Conservation (phyloP, 2,329 filamentous ascomycete species). For the Diaporthe batatas region DNA sequence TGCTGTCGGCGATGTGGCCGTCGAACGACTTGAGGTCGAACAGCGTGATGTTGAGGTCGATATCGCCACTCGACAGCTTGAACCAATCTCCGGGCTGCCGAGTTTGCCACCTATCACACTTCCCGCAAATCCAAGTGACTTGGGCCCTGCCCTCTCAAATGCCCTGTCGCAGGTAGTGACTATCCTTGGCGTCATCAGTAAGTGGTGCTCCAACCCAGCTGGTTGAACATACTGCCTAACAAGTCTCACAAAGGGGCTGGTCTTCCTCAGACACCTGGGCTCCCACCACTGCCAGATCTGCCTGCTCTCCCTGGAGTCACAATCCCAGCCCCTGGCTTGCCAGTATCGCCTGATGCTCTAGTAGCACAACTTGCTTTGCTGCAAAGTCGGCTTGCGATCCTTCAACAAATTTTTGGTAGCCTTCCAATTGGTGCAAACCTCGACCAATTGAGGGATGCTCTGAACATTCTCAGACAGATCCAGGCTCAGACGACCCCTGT, state of each 20-base stretch:
- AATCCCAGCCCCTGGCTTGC: neutral
- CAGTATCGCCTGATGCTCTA: neutral
- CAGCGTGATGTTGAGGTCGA: neutral
- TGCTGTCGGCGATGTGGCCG: neutral
- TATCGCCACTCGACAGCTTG: neutral
- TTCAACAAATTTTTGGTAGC: slow-evolving; percentile 3
- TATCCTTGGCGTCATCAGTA: slow-evolving; percentile 1
- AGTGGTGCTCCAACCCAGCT: neutral
- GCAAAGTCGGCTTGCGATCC: neutral
- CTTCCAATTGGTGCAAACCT: neutral
- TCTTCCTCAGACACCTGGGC: neutral
- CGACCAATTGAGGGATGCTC: neutral
- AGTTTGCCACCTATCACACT: neutral
- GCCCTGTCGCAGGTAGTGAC: neutral
- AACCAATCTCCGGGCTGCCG: neutral
- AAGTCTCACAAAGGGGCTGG: neutral
- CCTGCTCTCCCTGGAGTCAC: neutral
- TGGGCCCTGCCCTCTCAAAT: neutral
- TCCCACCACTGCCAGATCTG: neutral
- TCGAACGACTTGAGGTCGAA: neutral
- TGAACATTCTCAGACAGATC: neutral
- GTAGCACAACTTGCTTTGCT: neutral
- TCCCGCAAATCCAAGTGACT: neutral
- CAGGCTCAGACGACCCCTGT: neutral
- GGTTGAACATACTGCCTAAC: neutral